Evolutionary conservation across 1,284 basidiomycete genomes (phyloP), one percentile per base, ranked within the genome.

Genomic region (Vanrija pseudolonga): DNA sequence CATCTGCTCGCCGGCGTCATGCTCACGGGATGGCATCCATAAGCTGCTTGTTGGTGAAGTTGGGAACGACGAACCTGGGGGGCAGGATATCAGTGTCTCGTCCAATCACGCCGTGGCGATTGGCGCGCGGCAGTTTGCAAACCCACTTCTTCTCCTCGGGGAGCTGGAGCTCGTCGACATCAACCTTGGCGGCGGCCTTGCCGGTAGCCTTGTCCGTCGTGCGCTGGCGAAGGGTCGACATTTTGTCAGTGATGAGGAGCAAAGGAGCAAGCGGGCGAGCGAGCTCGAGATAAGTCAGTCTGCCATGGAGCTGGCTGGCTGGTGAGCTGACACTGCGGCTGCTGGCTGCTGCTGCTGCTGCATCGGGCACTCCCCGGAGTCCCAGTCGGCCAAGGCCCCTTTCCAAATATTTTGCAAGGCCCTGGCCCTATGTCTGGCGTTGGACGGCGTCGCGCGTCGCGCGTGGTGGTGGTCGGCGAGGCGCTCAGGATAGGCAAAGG

Each of bases 1-100:
- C 24, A 40, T 18, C 18, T 15, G 22, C n/a, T 19, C 4, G 40
- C 38, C 19, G 7, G 8, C 18, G 14, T 36, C 17, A n/a, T n/a
- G 71, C 74, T 66, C 71, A 92, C 90, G 92, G 94, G 72, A 98
- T 96, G 24, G 84, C 84, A 51, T 84, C 85, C 50, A 97, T 82
- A 56, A 97, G 77, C 69, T 77, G 74, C 69, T 77, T 77, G 67
- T 73, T 65, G 57, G 75, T 74, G 59, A 65, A 77, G 66, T 74
- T 71, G 55, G 75, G 75, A 42, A 76, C 67, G 49, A 75, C 61
- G 61, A 76, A 76, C 55, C 69, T 69, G 55, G 0, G 7, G n/a
- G 49, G 51, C 49, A 55, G 53, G 20, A 9, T 17, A 26, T 18
- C 17, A n/a, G 26, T n/a, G 8, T 26, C 26, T 14, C 32, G 44